Percentiles rank a stretch among this genome's conserved stretches.
Conservation (phyloP, 768 basidiomycete genomes). For the Termitomyces sp. region DNA sequence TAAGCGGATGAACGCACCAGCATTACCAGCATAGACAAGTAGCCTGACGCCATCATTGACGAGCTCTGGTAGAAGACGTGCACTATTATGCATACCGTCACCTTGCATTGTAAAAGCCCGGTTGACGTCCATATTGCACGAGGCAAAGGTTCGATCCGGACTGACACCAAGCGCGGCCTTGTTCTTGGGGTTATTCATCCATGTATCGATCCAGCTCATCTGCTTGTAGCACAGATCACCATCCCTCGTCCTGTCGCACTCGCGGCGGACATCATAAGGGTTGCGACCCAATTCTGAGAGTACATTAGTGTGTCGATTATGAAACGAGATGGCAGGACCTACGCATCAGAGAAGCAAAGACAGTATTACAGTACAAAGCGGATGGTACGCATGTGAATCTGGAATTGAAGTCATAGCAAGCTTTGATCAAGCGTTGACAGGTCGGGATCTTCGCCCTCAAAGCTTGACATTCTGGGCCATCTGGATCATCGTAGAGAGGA, state of each 20-base stretch:
- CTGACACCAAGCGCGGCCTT: slow-evolving; percentile 79
- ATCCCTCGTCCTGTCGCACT: slow-evolving; percentile 68
- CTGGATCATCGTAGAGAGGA: slow-evolving; percentile 67
- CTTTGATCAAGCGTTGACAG: slow-evolving; percentile 68
- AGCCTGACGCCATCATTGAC: slow-evolving; percentile 79
- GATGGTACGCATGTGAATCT: slow-evolving; percentile 71
- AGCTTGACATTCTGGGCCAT: slow-evolving; percentile 59
- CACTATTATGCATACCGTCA: slow-evolving; percentile 82
- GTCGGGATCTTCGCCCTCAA: slow-evolving; percentile 61
- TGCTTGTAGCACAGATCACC: slow-evolving; percentile 72
- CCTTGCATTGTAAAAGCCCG: slow-evolving; percentile 77
- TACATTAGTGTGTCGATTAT: not conserved
- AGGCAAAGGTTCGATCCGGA: slow-evolving; percentile 49
- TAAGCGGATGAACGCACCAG: slow-evolving; percentile 38
- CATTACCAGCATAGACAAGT: slow-evolving; percentile 86
- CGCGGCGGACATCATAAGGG: slow-evolving; percentile 80
- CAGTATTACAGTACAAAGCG: slow-evolving; percentile 70
- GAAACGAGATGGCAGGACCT: slow-evolving; percentile 19
- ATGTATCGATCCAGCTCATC: slow-evolving; percentile 84
- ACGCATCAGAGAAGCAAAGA: slow-evolving; percentile 70
- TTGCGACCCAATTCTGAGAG: slow-evolving; percentile 65
- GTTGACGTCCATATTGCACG: slow-evolving; percentile 80
- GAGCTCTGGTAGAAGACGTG: slow-evolving; percentile 71
- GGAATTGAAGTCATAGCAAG: slow-evolving; percentile 60
- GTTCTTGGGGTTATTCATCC: slow-evolving; percentile 72